Conservation (phyloP, 306 rosid genomes). For the Castanea crenata region DNA sequence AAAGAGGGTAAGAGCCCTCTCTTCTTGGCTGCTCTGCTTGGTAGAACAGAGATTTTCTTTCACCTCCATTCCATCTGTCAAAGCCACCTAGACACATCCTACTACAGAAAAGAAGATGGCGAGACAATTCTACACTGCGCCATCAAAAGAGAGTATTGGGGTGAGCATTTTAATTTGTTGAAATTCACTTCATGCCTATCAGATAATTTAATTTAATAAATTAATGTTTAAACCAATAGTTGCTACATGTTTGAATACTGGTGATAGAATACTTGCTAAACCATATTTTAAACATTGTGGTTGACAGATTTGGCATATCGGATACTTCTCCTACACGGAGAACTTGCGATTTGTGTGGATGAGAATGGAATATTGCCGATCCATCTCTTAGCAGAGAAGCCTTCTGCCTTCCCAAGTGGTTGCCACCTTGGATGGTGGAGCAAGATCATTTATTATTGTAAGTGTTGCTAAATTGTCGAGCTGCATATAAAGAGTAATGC, state of each 20-base stretch:
- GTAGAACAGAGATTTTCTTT: conserved; percentile 17
- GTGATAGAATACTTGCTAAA: too few relatives aligned
- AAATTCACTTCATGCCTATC: background rate
- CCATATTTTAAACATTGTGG: background rate
- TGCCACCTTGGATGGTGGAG: too few relatives aligned
- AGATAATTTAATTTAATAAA: too few relatives aligned
- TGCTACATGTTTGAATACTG: too few relatives aligned
- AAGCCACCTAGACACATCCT: too few relatives aligned
- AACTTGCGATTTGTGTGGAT: conserved; percentile 12
- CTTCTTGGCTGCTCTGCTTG: conserved; percentile 12
- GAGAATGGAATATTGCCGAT: conserved; percentile 39
- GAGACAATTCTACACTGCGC: too few relatives aligned
- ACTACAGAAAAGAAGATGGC: background rate
- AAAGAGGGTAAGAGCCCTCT: conserved; percentile 30
- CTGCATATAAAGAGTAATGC: too few relatives aligned
- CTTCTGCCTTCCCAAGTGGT: conserved; percentile 39
- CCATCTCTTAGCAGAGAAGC: conserved; percentile 39
- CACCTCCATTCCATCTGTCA: conserved; percentile 11
- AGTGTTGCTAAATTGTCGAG: too few relatives aligned
- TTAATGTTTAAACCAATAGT: too few relatives aligned
- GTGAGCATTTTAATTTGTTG: background rate
- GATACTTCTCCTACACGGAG: conserved; percentile 26
- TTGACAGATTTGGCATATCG: background rate
- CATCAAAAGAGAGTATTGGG: background rate
- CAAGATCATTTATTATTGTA: too few relatives aligned